Base-by-base conservation (phyloP, 257 asterid species). In the Nemophila menziesii region DNA sequence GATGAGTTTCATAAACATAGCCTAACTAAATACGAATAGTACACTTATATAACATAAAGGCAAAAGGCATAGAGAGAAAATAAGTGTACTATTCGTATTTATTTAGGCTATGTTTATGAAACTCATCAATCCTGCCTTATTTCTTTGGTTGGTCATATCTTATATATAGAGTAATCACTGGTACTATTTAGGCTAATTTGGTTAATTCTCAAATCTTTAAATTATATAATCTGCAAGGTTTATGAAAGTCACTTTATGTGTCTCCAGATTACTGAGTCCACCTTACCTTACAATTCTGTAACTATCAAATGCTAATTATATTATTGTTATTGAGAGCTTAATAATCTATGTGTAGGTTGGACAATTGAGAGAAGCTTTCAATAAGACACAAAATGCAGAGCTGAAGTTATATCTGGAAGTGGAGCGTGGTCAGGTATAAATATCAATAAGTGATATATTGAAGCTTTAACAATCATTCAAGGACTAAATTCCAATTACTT, bases 391-490 rank as follows among this genome's bases (percentile, higher is more conserved):
- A 53, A 70, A 69, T 57, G 92, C 94, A 5, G 87, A 82, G 44
- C 65, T 82, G 52, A 79, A 78, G 59, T 68, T 82, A 64, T 75
- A 74, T 60, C 52, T 82, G 71, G 92, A 82, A 82, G 77, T 75
- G 49, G 68, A 65, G 43, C 23, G 10, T 65, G 93, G 86, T 41
- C 59, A 11, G 86, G 93, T 82, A 70, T 47, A 22, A 55, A 8
- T 44, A 23, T 53, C 38, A 5, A 45, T 41, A n/a, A n/a, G n/a
- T n/a, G n/a, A n/a, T n/a, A n/a, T n/a, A n/a, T n/a, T n/a, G n/a
- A n/a, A n/a, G n/a, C n/a, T n/a, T n/a, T n/a, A n/a, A n/a, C n/a
- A n/a, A n/a, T n/a, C n/a, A n/a, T n/a, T n/a, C n/a, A n/a, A n/a
- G n/a, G n/a, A n/a, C n/a, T n/a, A n/a, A n/a, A n/a, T n/a, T n/a